Evolutionary conservation across 148 eudicot species (phyloP).

Genomic region (Cornus florida): DNA sequence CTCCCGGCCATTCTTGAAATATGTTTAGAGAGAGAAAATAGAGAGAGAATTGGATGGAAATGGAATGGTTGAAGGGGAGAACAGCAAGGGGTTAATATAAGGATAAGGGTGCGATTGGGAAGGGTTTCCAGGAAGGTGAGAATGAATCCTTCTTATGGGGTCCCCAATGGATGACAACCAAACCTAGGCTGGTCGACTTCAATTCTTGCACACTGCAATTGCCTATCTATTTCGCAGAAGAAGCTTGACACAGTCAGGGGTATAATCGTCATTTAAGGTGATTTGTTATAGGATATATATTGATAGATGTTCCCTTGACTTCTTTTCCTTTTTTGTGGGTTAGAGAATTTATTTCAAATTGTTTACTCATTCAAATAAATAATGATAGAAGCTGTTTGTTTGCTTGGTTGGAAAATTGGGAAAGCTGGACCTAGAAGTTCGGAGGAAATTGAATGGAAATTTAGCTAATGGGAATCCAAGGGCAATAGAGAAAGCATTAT

Average conservation of each 20-base stretch:
- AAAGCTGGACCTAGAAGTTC: too few relatives aligned
- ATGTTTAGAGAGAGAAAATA: background rate
- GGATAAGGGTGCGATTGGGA: too few relatives aligned
- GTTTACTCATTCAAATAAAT: background rate
- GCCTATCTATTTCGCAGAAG: background rate
- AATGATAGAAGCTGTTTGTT: too few relatives aligned
- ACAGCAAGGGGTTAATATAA: too few relatives aligned
- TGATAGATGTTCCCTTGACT: background rate
- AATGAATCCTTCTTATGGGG: background rate
- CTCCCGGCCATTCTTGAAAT: constrained; percentile 6
- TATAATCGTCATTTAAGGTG: background rate
- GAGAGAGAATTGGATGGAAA: background rate
- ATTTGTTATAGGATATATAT: background rate
- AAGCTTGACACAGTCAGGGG: background rate
- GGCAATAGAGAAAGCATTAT: too few relatives aligned
- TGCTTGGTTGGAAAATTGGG: too few relatives aligned
- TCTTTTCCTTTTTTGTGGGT: background rate
- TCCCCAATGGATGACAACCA: constrained; percentile 4
- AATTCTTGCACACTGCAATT: background rate
- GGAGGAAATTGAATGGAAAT: too few relatives aligned
- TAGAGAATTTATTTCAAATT: background rate
- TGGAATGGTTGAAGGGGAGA: background rate
- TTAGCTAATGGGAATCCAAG: too few relatives aligned
- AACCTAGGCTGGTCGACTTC: background rate
- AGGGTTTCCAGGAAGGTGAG: constrained; percentile 9